phyloP scores from a whole-genome alignment of 2,329 filamentous ascomycete species.

The Emmonsia crescens region DNA sequence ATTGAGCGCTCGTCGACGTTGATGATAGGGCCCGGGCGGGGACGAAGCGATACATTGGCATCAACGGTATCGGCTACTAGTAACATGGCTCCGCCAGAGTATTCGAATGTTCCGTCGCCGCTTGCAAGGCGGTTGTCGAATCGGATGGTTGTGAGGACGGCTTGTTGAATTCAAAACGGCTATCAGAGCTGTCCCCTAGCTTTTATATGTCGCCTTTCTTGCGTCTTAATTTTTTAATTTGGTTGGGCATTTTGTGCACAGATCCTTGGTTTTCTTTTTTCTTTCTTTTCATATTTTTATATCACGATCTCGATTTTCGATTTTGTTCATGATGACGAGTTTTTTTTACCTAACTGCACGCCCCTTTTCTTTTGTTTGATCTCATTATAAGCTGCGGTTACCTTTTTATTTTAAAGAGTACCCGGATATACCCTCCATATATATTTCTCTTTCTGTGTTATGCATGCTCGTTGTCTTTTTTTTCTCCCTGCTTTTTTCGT shows the following conservation, averaged over 20 bases:
- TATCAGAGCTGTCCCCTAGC: background rate
- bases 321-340: background rate
- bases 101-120: background rate
- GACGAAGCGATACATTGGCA: background rate
- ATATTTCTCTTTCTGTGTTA: background rate
- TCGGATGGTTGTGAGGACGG: background rate
- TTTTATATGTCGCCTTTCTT: background rate
- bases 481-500: background rate
- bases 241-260: background rate
- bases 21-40: background rate
- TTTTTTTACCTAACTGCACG: background rate
- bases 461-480: background rate
- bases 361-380: background rate
- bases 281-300: background rate
- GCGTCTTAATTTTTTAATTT: background rate
- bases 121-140: background rate
- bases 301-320: background rate
- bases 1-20: background rate
- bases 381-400: background rate
- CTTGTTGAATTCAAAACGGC: background rate
- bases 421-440: background rate
- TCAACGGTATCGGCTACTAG: background rate
- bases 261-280: background rate
- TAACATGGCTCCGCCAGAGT: conserved; percentile 6
- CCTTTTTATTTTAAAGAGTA: background rate